A percentile compares a stretch with the other conserved stretches of the same genome.
Conservation (phyloP, 73 alveolate species). For the Strombidium stylifer region DNA sequence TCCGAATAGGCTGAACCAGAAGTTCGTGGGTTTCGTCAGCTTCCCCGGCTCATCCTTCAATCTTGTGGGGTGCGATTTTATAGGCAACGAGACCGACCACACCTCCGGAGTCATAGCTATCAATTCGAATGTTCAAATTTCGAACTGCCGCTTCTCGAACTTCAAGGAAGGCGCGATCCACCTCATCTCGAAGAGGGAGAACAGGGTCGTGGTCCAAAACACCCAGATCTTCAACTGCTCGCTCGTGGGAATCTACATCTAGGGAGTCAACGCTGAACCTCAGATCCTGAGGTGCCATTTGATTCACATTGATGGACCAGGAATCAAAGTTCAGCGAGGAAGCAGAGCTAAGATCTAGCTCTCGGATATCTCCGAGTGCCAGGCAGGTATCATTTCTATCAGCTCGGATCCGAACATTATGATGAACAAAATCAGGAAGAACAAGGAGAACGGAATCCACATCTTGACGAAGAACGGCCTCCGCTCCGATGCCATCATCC, state of each 20-base stretch:
- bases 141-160: conserved; percentile 34
- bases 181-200: conserved; percentile 20
- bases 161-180: conserved; percentile 48
- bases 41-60: conserved; percentile 48
- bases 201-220: conserved; percentile 47
- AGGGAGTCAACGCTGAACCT: conserved; percentile 68
- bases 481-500: conserved; percentile 66
- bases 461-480: conserved; percentile 47
- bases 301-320: conserved; percentile 66
- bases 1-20: conserved; percentile 33
- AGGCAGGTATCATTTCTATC: conserved; percentile 59
- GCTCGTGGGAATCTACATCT: conserved; percentile 56
- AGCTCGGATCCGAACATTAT: conserved; percentile 65
- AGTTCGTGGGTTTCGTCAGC: conserved; percentile 43
- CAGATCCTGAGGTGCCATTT: conserved; percentile 45
- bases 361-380: conserved; percentile 62
- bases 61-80: conserved; percentile 42
- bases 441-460: conserved; percentile 59
- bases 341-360: conserved; percentile 59
- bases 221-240: conserved; percentile 56
- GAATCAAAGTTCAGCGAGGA: conserved; percentile 61
- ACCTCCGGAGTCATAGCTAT: conserved; percentile 31
- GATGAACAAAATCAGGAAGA: conserved; percentile 56
- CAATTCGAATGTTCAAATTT: conserved; percentile 40
- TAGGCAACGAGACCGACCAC: conserved; percentile 46